Conservation (phyloP, 441 rosid species). For the Hura crepitans region DNA sequence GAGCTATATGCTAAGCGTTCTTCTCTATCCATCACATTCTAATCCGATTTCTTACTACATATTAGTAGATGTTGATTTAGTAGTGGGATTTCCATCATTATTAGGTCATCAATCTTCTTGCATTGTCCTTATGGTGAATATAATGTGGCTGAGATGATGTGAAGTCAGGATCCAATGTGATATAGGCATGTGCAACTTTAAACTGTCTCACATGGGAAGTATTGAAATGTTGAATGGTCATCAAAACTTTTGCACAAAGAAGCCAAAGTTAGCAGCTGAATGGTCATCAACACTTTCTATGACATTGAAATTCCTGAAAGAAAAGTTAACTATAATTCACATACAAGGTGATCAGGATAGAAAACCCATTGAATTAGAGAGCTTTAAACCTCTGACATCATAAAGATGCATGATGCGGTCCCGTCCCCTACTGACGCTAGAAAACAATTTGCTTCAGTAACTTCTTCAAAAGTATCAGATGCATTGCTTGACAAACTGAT, state of each 20-base stretch:
- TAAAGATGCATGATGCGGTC: constrained; percentile 68
- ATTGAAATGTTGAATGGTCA: constrained; percentile 68
- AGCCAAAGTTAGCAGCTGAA: constrained; percentile 74
- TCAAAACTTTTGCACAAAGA: constrained; percentile 70
- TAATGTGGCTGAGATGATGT: constrained; percentile 46
- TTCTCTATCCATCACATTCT: too few species aligned
- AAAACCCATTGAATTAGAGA: constrained; percentile 21
- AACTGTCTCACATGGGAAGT: constrained; percentile 82
- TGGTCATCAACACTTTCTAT: constrained; percentile 59
- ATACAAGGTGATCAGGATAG: constrained; percentile 26
- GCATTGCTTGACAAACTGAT: constrained; percentile 50
- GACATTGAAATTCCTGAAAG: constrained; percentile 69
- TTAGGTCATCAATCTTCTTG: too few species aligned
- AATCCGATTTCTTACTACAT: too few species aligned
- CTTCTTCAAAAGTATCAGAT: constrained; percentile 36
- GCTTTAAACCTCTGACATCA: constrained; percentile 61
- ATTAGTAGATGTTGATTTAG: too few species aligned
- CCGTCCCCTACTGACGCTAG: constrained; percentile 75
- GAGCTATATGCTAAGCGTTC: too few species aligned
- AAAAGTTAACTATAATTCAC: constrained; percentile 25
- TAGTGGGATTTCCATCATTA: too few species aligned
- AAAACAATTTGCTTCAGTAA: constrained; percentile 42
- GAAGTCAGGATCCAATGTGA: constrained; percentile 39
- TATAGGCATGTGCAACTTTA: constrained; percentile 46
- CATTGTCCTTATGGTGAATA: background rate